Base-by-base conservation (phyloP, 768 basidiomycete genomes). In the Lactarius quietus region DNA sequence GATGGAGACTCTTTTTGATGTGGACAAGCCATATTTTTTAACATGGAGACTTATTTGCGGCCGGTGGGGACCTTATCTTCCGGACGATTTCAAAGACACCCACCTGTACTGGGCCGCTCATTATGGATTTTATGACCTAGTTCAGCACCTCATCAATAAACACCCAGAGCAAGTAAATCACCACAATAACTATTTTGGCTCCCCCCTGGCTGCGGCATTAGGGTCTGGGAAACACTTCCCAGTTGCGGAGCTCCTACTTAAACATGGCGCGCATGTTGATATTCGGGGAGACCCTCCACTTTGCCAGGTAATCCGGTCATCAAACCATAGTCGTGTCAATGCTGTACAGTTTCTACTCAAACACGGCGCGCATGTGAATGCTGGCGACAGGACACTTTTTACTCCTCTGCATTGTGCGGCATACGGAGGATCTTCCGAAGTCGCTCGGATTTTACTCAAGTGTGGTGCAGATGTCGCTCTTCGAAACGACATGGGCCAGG, bases 311-410 rank as follows among this genome's bases (percentile, higher is more conserved):
- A 14, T 48, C 23, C 1, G 2, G 23, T 48, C 14, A 1, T 26
- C 23, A 14, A n/a, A n/a, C 4, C 10, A 48, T 12, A 10, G 4
- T 23, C 45, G 45, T 48, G 23, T 48, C 12, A 6, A 12, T n/a
- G 45, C 45, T 10, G 45, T 48, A 5, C 45, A 14, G 9, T 48
- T 48, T 48, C 12, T 48, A 10, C 45, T 48, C 45, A 14, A 10
- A 48, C 12, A 48, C 14, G 45, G 45, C 23, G 45, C 45, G 23
- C 3, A 14, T 48, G 45, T 48, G 45, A 48, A 48, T 48, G 45
- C 23, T 5, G n/a, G 8, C 20, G 1, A 3, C 2, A 0, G 1
- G n/a, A 3, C 3, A n/a, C 20, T 43, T 8, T 9, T 1, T 2
- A 43, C 20, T 1, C 43, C 43, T 4, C 20, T 43, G 20, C 45